Base-by-base conservation (phyloP, 768 basidiomycete species). In the Lentinula sp. region DNA sequence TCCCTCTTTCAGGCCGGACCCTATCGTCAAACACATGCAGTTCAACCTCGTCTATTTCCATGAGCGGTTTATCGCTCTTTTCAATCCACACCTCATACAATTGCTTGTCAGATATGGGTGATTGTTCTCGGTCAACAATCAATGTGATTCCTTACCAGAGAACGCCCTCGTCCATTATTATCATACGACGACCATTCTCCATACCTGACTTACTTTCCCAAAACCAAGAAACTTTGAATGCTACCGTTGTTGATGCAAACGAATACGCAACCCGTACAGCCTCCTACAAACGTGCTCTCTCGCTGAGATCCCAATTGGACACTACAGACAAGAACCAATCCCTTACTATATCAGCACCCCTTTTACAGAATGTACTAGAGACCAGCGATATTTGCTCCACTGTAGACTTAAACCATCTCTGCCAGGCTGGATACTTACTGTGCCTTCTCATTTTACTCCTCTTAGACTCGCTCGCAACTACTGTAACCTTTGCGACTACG, bases 351-450 rank as follows among this genome's bases (percentile, higher is more conserved):
- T 21, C 21, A 21, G 21, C 21, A 21, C 21, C 21, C 21, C 21
- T 21, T 21, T 21, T 21, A 21, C 21, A 21, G 21, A 21, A 4
- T 4, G 11, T 34, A 21, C 16, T 9, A 4, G 31, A 15, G 10
- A 48, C 16, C 45, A 48, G 18, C 35, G 10, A 10, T 43, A 4
- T 40, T 40, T 16, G 5, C 18, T 48, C 16, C 10, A 31, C 11
- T 18, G 43, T 34, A 37, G 35, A 42, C 28, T 42, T 31, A 4
- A 23, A 23, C 48, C 35, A 21, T 10, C 48, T 7, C 18, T 37
- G 50, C n/a, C 59, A 37, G 50, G 39, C 7, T 60, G 59, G 59
- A 42, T 60, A 7, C 59, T 49, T 52, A 60, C 59, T 42, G 49
- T 16, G 9, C 59, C 50, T 40, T 60, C 49, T 52, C 52, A 18